phyloP scores from a whole-genome alignment of 2,329 filamentous ascomycete genomes.

The Cladosporium sp. region DNA sequence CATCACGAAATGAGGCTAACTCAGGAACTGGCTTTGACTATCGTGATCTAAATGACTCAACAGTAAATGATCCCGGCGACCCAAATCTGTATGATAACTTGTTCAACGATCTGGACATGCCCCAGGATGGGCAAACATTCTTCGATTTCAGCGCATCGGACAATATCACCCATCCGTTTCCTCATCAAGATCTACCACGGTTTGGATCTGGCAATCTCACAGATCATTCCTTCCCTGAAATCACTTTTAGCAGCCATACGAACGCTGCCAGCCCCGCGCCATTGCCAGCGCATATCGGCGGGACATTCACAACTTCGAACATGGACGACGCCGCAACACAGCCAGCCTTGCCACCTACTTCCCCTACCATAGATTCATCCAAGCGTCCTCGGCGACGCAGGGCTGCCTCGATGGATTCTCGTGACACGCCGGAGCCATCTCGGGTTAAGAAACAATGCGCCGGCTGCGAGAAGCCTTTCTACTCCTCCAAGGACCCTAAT shows the following conservation, averaged over 20 bases:
- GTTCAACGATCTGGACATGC: neutral
- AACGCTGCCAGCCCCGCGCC: neutral
- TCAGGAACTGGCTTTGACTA: neutral
- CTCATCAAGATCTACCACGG: neutral
- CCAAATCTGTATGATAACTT: neutral
- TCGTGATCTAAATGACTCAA: neutral
- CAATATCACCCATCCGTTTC: neutral
- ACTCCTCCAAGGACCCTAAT: slow-evolving; percentile 9
- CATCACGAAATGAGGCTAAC: neutral
- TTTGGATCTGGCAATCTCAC: slow-evolving; percentile 1
- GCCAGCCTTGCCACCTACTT: neutral
- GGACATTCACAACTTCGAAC: neutral
- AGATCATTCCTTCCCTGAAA: neutral
- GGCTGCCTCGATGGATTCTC: neutral
- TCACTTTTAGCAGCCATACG: neutral
- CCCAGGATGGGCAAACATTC: neutral
- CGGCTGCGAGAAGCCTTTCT: slow-evolving; percentile 16
- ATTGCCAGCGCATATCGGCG: neutral
- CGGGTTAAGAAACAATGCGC: slow-evolving; percentile 14
- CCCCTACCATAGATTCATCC: neutral
- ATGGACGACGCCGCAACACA: neutral
- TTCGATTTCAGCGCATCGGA: slow-evolving; percentile 3
- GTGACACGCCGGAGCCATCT: neutral
- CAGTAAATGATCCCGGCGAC: neutral
- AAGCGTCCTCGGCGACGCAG: neutral